Conservation (phyloP, 1,284 basidiomycete genomes). For the Porphyrellus sp. region DNA sequence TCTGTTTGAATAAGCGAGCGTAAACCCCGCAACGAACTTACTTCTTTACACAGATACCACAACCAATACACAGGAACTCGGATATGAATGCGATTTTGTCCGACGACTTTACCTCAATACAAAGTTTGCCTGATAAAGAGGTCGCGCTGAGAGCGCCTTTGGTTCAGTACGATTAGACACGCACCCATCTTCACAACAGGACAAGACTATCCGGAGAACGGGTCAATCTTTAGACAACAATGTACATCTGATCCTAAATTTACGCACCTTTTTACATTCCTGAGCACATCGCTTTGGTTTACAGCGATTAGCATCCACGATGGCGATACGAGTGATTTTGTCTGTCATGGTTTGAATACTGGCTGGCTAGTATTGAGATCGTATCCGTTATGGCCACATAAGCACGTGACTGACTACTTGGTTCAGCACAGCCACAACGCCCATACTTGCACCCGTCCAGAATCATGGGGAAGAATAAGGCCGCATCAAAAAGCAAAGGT, state of each 20-base stretch:
- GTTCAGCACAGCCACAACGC: slow-evolving; percentile 11
- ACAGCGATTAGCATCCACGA: slow-evolving; percentile 90
- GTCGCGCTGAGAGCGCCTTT: background rate
- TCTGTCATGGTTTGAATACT: slow-evolving; percentile 57
- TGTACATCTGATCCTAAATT: slow-evolving; percentile 8
- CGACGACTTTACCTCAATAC: slow-evolving; percentile 91
- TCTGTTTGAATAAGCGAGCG: slow-evolving; percentile 6
- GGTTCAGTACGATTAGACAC: slow-evolving; percentile 28
- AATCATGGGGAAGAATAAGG: slow-evolving; percentile 57
- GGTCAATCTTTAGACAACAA: slow-evolving; percentile 8
- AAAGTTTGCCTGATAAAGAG: slow-evolving; percentile 73
- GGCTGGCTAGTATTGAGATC: background rate
- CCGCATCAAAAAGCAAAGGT: slow-evolving; percentile 36
- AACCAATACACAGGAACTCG: slow-evolving; percentile 94
- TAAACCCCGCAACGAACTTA: slow-evolving; percentile 40
- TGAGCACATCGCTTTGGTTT: slow-evolving; percentile 91
- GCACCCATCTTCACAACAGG: slow-evolving; percentile 97
- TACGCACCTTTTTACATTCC: slow-evolving; percentile 82
- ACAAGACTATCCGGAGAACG: slow-evolving; percentile 64
- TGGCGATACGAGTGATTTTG: slow-evolving; percentile 94
- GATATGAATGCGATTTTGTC: slow-evolving; percentile 98
- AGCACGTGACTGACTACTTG: slow-evolving; percentile 17
- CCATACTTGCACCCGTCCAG: background rate
- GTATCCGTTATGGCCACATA: background rate
- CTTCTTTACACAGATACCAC: slow-evolving; percentile 99